Base-by-base conservation (phyloP, 2,329 filamentous ascomycete genomes). In the Hypomyces rosellus region DNA sequence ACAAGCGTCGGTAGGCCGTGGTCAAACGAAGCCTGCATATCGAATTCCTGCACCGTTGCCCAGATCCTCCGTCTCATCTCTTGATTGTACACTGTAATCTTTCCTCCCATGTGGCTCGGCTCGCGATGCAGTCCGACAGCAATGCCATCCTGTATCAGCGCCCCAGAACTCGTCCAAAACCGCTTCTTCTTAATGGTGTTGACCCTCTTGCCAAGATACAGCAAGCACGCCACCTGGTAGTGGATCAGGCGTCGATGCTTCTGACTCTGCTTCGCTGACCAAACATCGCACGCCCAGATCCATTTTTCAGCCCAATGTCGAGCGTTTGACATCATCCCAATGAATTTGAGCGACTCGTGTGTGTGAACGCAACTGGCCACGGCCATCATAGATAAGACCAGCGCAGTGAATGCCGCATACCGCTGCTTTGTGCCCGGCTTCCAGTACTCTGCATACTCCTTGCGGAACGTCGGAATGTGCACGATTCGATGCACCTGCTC, bases 171-270 rank as follows among this genome's bases (percentile, higher is more conserved):
- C 14, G 77, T 80, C 80, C 80, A 83, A 63, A 80, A 82, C 12
- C 78, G 72, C 71, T 83, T 83, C 73, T 83, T 83, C 69, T 82
- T 81, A 55, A 83, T 75, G 2, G 76, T 78, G 64, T 84, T 84
- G 55, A 82, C 75, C 30, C 77, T 71, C 69, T 82, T 83, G 40
- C 76, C 78, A 2, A 83, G 72, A 55, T 81, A 82, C n/a, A 80
- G 59, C 33, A 84, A 66, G 56, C 80, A 82, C 12, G 74, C 71
- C 14, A 83, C 74, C 61, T 83, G 80, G 60, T 81, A 82, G 62
- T 83, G 78, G 13, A 83, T 76, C 20, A 83, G 71, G 41, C 74
- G 73, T 43, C 80, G 75, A 55, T 82, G 78, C 64, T 83, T 83
- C 62, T 82, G 75, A 61, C 80, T 82, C 65, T 83, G 80, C 34